These are phyloP conservation scores for Polygonum aviculare DNA, from an alignment of 148 eudicot genomes.

Conservation along the genomic window DNA sequence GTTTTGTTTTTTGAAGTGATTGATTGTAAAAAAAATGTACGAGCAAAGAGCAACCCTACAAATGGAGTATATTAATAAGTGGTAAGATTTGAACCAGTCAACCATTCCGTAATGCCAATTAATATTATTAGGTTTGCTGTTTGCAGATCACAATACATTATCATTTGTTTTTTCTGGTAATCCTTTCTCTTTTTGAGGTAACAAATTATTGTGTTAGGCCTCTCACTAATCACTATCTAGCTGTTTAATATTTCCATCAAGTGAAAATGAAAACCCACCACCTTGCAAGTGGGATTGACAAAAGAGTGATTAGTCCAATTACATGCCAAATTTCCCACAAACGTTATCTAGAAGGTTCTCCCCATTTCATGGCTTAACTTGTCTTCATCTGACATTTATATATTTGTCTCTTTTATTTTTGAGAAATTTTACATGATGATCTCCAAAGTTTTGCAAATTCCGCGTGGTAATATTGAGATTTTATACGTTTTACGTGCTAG, in stretches of 20 bases:
- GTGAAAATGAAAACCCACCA: not conserved
- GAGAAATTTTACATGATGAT: too few species aligned
- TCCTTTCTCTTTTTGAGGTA: not conserved
- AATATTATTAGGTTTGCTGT: not conserved
- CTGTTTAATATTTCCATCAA: not conserved
- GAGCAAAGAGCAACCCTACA: too few species aligned
- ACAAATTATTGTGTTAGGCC: not conserved
- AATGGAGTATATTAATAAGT: too few species aligned
- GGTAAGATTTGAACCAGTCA: too few species aligned
- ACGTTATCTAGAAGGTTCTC: not conserved
- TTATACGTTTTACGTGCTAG: too few species aligned
- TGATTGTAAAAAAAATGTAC: too few species aligned
- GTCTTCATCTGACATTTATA: not conserved
- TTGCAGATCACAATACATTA: not conserved
- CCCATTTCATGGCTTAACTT: not conserved
- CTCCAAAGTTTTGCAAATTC: too few species aligned
- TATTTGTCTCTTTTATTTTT: not conserved
- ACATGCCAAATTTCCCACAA: not conserved
- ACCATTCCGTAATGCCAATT: too few species aligned
- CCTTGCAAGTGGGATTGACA: constrained; percentile 7
- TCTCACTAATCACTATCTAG: constrained; percentile 1
- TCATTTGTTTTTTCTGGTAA: not conserved
- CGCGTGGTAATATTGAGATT: too few species aligned
- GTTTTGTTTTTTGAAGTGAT: too few species aligned
- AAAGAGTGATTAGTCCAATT: not conserved